Evolutionary conservation across 331 rosid species (phyloP), one percentile per base, ranked within the genome.

Genomic region (Quercus lobata): DNA sequence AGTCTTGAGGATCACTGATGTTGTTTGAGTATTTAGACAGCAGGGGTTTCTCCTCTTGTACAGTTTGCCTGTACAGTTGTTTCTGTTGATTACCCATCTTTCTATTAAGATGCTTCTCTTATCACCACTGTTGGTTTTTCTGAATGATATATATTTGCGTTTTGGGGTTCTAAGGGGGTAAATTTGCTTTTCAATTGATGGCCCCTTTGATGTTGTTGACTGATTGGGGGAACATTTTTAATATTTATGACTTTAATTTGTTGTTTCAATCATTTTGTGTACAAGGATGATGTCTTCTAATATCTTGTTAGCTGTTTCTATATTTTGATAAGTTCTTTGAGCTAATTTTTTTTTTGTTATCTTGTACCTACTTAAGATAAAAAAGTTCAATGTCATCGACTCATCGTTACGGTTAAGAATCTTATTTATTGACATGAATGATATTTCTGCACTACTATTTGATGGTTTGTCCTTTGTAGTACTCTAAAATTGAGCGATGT

Each of bases 41-140:
- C 81, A 79, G 52, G 73, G 79, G 25, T 71, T 65, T 34, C 75
- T 58, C 25, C 29, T 85, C 66, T 71, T 89, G 94, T 88, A 83
- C 83, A 85, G 89, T 80, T 10, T 57, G 73, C 75, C 83, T 86
- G 96, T 93, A 87, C 86, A 88, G 97, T 78, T 71, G 80, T 79
- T 78, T 72, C 53, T 63, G 81, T 77, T 77, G 77, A 71, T 46
- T 5, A 3, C 70, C 35, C 3, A 71, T 78, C 69, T 71, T 70
- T 35, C 17, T 24, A 65, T 75, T 60, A 41, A 74, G 83, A 61
- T 79, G 61, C 12, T 54, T 73, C 17, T 70, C 76, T 32, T 32
- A 27, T 57, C 46, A 66, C 57, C 73, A 56, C 78, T 34, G 30
- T 87, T 57, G 75, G 81, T 76, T 71, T 52, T 75, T 74, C 54